Percentiles rank a stretch among this genome's conserved stretches.
phyloP scores from a whole-genome alignment of 768 basidiomycete genomes.

The Heimioporus sp. region DNA sequence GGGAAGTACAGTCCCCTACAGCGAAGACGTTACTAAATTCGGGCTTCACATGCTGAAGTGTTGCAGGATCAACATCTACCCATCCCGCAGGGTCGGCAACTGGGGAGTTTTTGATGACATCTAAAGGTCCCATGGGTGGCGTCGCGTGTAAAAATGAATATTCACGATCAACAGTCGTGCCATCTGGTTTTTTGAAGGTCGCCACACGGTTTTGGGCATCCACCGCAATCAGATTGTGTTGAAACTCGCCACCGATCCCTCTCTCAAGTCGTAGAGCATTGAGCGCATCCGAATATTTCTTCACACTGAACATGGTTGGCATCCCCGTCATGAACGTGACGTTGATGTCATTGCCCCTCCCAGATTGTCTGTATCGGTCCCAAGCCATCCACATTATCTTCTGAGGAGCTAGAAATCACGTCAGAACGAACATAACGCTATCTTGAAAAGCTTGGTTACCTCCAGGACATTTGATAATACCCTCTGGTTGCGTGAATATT shows the following conservation, averaged over 20 bases:
- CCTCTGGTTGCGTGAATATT: slow-evolving; percentile 93
- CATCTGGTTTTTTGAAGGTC: slow-evolving; percentile 79
- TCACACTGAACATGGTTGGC: slow-evolving; percentile 97
- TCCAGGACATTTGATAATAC: slow-evolving; percentile 91
- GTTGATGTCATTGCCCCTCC: slow-evolving; percentile 54
- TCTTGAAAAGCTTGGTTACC: slow-evolving; percentile 40
- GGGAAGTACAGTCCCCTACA: slow-evolving; percentile 84
- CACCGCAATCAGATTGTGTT: slow-evolving; percentile 77
- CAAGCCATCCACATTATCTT: slow-evolving; percentile 98
- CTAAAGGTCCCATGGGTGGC: slow-evolving; percentile 88
- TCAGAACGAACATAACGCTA: slow-evolving; percentile 3
- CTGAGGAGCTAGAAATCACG: slow-evolving; percentile 59
- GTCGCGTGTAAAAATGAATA: slow-evolving; percentile 84
- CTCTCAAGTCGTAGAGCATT: slow-evolving; percentile 75
- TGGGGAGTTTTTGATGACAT: slow-evolving; percentile 74
- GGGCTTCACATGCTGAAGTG: slow-evolving; percentile 81
- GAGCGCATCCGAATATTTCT: slow-evolving; percentile 91
- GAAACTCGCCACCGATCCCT: slow-evolving; percentile 74
- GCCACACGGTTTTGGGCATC: slow-evolving; percentile 69
- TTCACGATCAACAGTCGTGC: slow-evolving; percentile 63
- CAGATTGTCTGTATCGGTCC: slow-evolving; percentile 70
- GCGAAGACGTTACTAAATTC: slow-evolving; percentile 82
- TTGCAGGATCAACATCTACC: slow-evolving; percentile 82
- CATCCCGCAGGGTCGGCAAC: slow-evolving; percentile 83
- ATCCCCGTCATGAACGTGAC: slow-evolving; percentile 85